Percentiles rank a stretch among this genome's conserved stretches.
Evolutionary conservation across 257 asterid species (phyloP).

Genomic region (Scutellaria minor): DNA sequence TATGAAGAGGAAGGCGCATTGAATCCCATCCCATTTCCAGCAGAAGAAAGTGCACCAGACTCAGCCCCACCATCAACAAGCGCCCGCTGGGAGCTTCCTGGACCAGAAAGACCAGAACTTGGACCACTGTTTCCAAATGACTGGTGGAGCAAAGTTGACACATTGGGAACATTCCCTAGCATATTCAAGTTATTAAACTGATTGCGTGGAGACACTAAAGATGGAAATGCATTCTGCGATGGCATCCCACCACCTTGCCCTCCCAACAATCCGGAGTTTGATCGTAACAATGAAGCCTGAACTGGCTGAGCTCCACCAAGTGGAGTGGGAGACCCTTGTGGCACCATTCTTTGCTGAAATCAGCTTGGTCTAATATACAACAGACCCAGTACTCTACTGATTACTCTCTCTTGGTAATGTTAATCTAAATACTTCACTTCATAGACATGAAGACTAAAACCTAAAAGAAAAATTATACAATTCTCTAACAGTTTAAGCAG

Average conservation of each 20-base stretch:
- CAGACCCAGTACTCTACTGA: slow-evolving; percentile 26
- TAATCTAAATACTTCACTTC: slow-evolving; percentile 33
- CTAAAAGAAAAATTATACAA: slow-evolving; percentile 19
- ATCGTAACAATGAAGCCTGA: slow-evolving; percentile 69
- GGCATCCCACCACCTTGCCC: slow-evolving; percentile 83
- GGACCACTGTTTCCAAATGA: slow-evolving; percentile 79
- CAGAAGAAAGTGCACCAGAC: slow-evolving; percentile 61
- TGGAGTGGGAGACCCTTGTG: slow-evolving; percentile 80
- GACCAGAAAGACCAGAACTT: slow-evolving; percentile 68
- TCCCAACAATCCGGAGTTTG: slow-evolving; percentile 74
- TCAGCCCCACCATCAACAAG: slow-evolving; percentile 67
- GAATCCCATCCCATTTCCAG: slow-evolving; percentile 69
- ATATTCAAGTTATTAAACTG: slow-evolving; percentile 72
- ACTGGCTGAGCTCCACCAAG: slow-evolving; percentile 72
- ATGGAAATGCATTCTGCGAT: slow-evolving; percentile 71
- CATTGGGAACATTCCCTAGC: slow-evolving; percentile 79
- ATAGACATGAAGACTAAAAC: slow-evolving; percentile 22
- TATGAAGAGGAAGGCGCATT: slow-evolving; percentile 62
- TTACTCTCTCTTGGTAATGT: slow-evolving; percentile 37
- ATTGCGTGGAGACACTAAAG: slow-evolving; percentile 74
- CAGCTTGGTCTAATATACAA: slow-evolving; percentile 30
- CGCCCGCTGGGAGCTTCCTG: slow-evolving; percentile 64
- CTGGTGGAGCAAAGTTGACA: slow-evolving; percentile 74
- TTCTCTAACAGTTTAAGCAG: slow-evolving; percentile 21
- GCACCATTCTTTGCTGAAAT: slow-evolving; percentile 60